phyloP scores from a whole-genome alignment of 176 grass and related monocot species.

The Dendrocalamus sinicus region DNA sequence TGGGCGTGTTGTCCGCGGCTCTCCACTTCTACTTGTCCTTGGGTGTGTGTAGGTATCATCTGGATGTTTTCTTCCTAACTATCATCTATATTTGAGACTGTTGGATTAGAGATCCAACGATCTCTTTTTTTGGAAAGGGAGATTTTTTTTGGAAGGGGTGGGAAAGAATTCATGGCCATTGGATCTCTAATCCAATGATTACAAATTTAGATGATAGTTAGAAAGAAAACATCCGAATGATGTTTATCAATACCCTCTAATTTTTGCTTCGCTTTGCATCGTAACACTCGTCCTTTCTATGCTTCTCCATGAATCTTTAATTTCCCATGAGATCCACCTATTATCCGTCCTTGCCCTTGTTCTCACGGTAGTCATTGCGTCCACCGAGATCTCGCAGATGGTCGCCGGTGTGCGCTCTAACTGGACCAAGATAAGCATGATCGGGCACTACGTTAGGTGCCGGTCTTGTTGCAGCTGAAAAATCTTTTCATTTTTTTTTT shows the following conservation, averaged over 20 bases:
- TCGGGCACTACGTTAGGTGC: background rate
- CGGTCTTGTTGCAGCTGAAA: background rate
- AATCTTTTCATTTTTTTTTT: background rate
- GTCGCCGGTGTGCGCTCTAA: background rate
- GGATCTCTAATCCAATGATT: too few species aligned
- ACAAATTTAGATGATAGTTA: too few species aligned
- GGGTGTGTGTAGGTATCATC: too few species aligned
- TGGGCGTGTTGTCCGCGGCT: background rate
- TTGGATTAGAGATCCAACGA: too few species aligned
- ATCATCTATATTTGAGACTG: too few species aligned
- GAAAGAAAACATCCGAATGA: too few species aligned
- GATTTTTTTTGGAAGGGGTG: too few species aligned
- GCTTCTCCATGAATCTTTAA: background rate
- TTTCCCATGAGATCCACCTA: background rate
- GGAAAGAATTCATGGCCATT: too few species aligned
- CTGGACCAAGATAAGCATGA: background rate
- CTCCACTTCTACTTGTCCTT: slow-evolving; percentile 20
- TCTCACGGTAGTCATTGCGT: background rate
- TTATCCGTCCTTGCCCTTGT: background rate
- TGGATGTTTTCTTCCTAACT: too few species aligned
- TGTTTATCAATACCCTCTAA: too few species aligned
- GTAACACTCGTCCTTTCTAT: background rate
- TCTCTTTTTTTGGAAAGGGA: too few species aligned
- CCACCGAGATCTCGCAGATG: background rate
- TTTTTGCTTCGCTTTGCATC: too few species aligned